Evolutionary conservation across 2,329 filamentous ascomycete species (phyloP).

Genomic region (Claviceps lovelessii): DNA sequence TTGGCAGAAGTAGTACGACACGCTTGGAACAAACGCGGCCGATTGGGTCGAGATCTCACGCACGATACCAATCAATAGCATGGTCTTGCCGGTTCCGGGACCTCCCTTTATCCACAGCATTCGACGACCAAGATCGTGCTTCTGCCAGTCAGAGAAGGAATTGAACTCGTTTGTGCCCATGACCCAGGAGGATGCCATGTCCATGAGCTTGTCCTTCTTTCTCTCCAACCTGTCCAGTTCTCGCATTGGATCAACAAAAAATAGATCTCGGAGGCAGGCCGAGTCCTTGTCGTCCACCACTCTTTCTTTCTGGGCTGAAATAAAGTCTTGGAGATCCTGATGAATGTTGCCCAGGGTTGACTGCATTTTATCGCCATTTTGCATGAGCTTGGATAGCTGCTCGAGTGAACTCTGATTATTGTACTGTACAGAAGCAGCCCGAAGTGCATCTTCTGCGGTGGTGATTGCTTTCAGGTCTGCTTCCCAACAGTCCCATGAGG

Average conservation of each 20-base stretch:
- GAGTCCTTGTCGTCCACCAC: slow-evolving; percentile 6
- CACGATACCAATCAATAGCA: slow-evolving; percentile 19
- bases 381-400: slow-evolving; percentile 6
- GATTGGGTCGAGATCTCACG: slow-evolving; percentile 10
- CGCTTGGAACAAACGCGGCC: slow-evolving; percentile 4
- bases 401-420: slow-evolving; percentile 6
- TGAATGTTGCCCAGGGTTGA: slow-evolving; percentile 6
- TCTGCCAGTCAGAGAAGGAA: slow-evolving; percentile 16
- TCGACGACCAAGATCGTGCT: slow-evolving; percentile 8
- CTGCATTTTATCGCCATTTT: slow-evolving; percentile 6
- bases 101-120: slow-evolving; percentile 21
- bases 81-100: slow-evolving; percentile 25
- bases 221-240: slow-evolving; percentile 8
- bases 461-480: slow-evolving; percentile 3
- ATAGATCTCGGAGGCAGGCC: slow-evolving; percentile 8
- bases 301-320: slow-evolving; percentile 6
- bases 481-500: slow-evolving; percentile 5
- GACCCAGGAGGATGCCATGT: slow-evolving; percentile 7
- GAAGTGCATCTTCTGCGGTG: slow-evolving; percentile 5
- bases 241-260: slow-evolving; percentile 5
- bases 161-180: slow-evolving; percentile 4
- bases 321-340: slow-evolving; percentile 7
- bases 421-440: slow-evolving; percentile 6
- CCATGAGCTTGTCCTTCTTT: slow-evolving; percentile 7
- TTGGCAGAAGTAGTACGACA: slow-evolving; percentile 27